Evolutionary conservation across 2,329 filamentous ascomycete genomes (phyloP).

Genomic region (Trichoderma atroviride): DNA sequence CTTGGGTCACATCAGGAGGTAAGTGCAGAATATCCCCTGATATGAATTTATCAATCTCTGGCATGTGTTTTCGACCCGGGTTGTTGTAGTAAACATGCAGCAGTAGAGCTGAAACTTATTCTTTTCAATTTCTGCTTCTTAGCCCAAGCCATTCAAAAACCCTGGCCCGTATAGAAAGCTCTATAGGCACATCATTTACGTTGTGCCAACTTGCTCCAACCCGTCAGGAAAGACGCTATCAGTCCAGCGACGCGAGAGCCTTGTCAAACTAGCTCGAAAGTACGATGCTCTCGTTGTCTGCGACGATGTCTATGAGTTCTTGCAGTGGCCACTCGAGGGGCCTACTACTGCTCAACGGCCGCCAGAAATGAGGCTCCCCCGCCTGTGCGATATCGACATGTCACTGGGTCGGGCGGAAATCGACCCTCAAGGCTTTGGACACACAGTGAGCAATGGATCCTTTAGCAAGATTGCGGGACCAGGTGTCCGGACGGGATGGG

Average conservation of each 20-base stretch:
- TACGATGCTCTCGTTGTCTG: conserved; percentile 81
- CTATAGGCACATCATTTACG: conserved; percentile 87
- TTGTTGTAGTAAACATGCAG: not conserved
- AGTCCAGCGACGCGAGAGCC: conserved; percentile 62
- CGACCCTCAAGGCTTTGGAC: conserved; percentile 64
- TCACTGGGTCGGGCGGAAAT: conserved; percentile 58
- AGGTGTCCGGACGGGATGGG: conserved; percentile 85
- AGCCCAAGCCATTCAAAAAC: conserved; percentile 54
- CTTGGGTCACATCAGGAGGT: conserved; percentile 26
- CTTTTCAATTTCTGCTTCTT: not conserved
- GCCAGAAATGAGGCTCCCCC: conserved; percentile 62
- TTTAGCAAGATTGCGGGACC: conserved; percentile 88
- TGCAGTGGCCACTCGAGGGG: conserved; percentile 69
- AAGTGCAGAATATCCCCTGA: not conserved
- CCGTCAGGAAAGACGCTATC: conserved; percentile 85
- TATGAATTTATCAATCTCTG: not conserved
- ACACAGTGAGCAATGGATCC: conserved; percentile 81
- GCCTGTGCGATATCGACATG: conserved; percentile 78
- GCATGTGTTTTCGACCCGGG: not conserved
- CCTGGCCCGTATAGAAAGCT: conserved; percentile 67
- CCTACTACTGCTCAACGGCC: conserved; percentile 36
- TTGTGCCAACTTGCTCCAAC: conserved; percentile 86
- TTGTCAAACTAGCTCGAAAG: conserved; percentile 76
- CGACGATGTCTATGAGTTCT: conserved; percentile 93
- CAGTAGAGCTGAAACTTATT: not conserved